phyloP scores from a whole-genome alignment of 1,139 yeast species.

The Geotrichum aggregatum region DNA sequence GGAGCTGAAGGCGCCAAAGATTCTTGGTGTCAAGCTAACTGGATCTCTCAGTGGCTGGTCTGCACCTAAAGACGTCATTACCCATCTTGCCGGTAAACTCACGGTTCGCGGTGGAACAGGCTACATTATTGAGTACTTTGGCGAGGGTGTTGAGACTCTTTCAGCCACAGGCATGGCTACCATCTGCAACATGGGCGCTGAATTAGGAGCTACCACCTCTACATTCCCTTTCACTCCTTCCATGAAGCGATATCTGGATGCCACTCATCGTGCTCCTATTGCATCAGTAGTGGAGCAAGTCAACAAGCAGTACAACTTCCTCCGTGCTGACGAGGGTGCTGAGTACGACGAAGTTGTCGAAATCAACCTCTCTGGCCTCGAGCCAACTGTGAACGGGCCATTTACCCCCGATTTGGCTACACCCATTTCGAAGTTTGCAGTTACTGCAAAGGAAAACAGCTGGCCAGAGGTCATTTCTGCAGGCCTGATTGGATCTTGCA shows the following conservation, averaged over 20 bases:
- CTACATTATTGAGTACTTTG: slow-evolving; percentile 93
- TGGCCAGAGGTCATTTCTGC: slow-evolving; percentile 96
- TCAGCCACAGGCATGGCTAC: slow-evolving; percentile 99
- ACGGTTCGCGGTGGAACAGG: slow-evolving; percentile 99
- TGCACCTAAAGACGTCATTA: slow-evolving; percentile 95
- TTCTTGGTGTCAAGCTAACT: slow-evolving; percentile 93
- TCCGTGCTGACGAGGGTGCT: slow-evolving; percentile 88
- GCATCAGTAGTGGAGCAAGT: slow-evolving; percentile 74
- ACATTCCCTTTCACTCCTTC: slow-evolving; percentile 94
- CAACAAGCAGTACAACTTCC: slow-evolving; percentile 81
- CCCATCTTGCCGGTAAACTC: slow-evolving; percentile 91
- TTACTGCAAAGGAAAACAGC: slow-evolving; percentile 76
- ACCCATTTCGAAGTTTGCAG: slow-evolving; percentile 88
- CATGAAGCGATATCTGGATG: slow-evolving; percentile 82
- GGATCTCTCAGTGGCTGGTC: slow-evolving; percentile 97
- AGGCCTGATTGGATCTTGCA: slow-evolving; percentile 97
- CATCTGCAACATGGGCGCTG: slow-evolving; percentile 99
- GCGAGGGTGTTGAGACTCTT: slow-evolving; percentile 92
- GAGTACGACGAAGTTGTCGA: slow-evolving; percentile 95
- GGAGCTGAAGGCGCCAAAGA: slow-evolving; percentile 98
- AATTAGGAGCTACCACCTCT: slow-evolving; percentile 98
- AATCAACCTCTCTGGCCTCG: slow-evolving; percentile 89
- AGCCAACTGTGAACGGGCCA: slow-evolving; percentile 98
- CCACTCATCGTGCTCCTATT: slow-evolving; percentile 80
- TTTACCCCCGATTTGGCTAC: slow-evolving; percentile 99